Conservation (phyloP, 805 yeast species). For the Suhomyces sp. region DNA sequence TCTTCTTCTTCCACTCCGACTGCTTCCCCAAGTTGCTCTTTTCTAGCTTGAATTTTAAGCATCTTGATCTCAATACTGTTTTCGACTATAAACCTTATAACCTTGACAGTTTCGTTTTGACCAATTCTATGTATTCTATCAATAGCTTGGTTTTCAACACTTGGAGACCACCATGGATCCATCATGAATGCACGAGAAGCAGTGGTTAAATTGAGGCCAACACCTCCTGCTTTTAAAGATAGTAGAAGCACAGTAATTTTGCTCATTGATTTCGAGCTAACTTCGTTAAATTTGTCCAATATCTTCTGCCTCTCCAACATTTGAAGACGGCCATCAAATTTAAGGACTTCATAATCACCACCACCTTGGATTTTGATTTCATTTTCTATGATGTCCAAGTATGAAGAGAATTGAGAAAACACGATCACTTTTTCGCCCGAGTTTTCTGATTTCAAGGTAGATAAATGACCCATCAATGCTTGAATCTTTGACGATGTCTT, state of each 20-base stretch:
- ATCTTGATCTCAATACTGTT: conserved; percentile 85
- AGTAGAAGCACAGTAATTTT: conserved; percentile 55
- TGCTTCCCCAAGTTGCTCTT: conserved; percentile 77
- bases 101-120: conserved; percentile 68
- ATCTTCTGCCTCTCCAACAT: conserved; percentile 64
- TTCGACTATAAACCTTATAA: conserved; percentile 76
- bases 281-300: conserved; percentile 51
- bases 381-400: conserved; percentile 67
- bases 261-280: conserved; percentile 25
- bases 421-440: conserved; percentile 78
- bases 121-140: conserved; percentile 92
- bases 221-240: conserved; percentile 91
- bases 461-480: conserved; percentile 63
- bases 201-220: conserved; percentile 81
- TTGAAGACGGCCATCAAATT: conserved; percentile 81
- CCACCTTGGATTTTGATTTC: conserved; percentile 47
- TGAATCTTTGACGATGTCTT: conserved; percentile 70
- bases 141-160: conserved; percentile 87
- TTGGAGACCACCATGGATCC: conserved; percentile 98
- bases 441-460: conserved; percentile 50
- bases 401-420: conserved; percentile 87
- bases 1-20: conserved; percentile 76
- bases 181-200: conserved; percentile 85
- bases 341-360: conserved; percentile 53
- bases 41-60: conserved; percentile 83